Base-by-base conservation (phyloP, 345 rosid species). In the Erysimum cheiranthoides region DNA sequence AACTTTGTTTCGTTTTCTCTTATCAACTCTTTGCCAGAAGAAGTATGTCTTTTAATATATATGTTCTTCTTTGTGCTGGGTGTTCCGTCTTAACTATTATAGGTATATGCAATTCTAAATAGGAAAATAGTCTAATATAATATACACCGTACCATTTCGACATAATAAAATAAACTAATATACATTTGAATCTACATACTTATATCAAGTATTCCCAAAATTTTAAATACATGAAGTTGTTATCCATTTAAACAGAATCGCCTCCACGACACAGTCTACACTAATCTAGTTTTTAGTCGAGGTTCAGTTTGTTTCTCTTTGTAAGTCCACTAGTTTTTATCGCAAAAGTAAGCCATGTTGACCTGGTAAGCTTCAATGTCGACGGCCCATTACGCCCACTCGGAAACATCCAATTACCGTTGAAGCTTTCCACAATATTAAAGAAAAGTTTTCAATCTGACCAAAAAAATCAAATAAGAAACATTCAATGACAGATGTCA, bases 321-420 rank as follows among this genome's bases (percentile, higher is more conserved):
- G 8, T 16, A 46, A 46, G 10, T 4, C 42, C 27, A 34, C 14
- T 17, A 10, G 9, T 36, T 34, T 17, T 57, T 17, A 8, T 32
- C 3, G 25, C 39, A 57, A 17, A 34, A 32, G 28, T 36, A 42
- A 51, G 51, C 67, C 32, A 62, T 8, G 62, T 73, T 64, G 77
- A 73, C 71, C 13, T 73, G 28, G 57, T 42, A 64, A 53, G 57
- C 30, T 73, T 73, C 66, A 73, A 45, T 58, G 47, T 65, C 65
- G 58, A 65, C 50, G 78, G 58, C 71, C 59, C 66, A 43, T 21
- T 31, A 17, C 39, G 6, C 42, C 52, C 39, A 64, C 18, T 64
- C 30, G 38, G 54, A 40, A 61, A 49, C 30, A 21, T 10, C 42
- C 46, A 35, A 17, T 59, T 4, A 10, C 8, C 60, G 3, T 54